Evolutionary conservation across 129 eudicot genomes (phyloP), one percentile per base, ranked within the genome.

Genomic region (Deinandra increscens): DNA sequence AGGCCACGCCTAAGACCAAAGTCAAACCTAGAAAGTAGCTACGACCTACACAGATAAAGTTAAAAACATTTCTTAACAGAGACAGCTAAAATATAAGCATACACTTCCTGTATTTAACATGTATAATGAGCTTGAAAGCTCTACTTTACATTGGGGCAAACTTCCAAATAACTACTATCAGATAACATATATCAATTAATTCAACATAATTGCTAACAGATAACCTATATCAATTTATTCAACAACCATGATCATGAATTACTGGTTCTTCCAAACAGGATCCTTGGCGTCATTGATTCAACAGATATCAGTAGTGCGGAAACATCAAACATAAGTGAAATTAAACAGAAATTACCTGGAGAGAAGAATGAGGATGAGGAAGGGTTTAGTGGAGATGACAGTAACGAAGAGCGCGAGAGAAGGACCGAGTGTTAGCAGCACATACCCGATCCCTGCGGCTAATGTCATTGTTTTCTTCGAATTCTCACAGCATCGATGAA

Each of bases 331-430:
- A 5, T 8, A 4, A 29, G 11, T 4, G 42, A 36, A 43, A 20
- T 33, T 13, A 26, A 26, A 1, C 1, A 33, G 15, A 4, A n/a
- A 0, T 51, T 64, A 92, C 98, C 98, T 93, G 62, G 95, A 86
- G 80, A 93, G 95, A 78, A 93, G 89, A n/a, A 93, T 93, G 85
- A 93, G 98, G 50, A 88, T 82, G 74, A 89, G 77, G 74, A 93
- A 93, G 77, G 98, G 98, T 76, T 93, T 89, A 13, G 75, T 71
- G 60, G 96, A 83, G 80, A 93, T 89, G 64, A 89, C 81, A 37
- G 97, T 72, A 59, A 81, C 59, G 84, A 93, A 93, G 81, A 93
- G 89, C 41, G 95, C 74, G 55, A 93, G 81, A 17, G 98, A 89
- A 15, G 98, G 97, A 23, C 98, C 98, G 2, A 93, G 79, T 5